Percentiles rank a stretch among this genome's conserved stretches.
Evolutionary conservation across 2,329 filamentous ascomycete genomes (phyloP).

Genomic region (Plenodomus biglobosus): DNA sequence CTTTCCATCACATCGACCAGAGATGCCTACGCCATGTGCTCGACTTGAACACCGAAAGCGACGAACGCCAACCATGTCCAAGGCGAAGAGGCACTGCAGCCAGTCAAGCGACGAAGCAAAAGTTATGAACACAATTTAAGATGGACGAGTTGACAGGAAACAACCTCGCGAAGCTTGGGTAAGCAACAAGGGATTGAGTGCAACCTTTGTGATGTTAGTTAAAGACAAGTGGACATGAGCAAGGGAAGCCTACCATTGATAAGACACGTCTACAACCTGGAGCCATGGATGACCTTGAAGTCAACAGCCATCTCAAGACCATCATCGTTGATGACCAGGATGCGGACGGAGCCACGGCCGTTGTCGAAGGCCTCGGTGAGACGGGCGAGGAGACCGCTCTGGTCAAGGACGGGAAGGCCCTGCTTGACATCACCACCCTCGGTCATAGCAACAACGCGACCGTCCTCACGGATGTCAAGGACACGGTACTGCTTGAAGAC

Average conservation of each 20-base stretch:
- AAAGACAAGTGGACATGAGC: not conserved
- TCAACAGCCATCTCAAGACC: constrained; percentile 95
- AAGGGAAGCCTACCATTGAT: constrained; percentile 33
- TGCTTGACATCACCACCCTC: constrained; percentile 99
- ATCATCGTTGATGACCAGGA: constrained; percentile 91
- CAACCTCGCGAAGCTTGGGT: constrained; percentile 39
- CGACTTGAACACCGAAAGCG: constrained; percentile 16
- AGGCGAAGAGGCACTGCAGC: constrained; percentile 20
- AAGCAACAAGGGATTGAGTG: constrained; percentile 33
- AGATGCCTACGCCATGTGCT: constrained; percentile 24
- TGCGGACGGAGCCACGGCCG: constrained; percentile 89
- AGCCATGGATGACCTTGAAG: constrained; percentile 95
- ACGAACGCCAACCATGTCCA: constrained; percentile 17
- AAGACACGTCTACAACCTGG: constrained; percentile 57
- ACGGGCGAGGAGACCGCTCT: constrained; percentile 83
- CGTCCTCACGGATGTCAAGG: constrained; percentile 89
- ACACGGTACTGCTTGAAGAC: constrained; percentile 99
- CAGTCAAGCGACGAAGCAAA: constrained; percentile 32
- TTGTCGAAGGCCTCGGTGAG: constrained; percentile 83
- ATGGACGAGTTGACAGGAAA: constrained; percentile 31
- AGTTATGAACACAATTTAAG: constrained; percentile 45
- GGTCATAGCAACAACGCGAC: constrained; percentile 89
- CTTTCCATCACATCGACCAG: constrained; percentile 30
- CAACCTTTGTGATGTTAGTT: constrained; percentile 26
- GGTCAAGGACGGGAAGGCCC: constrained; percentile 87